These are phyloP conservation scores for Boletus sensibilis DNA, from an alignment of 768 basidiomycete species.

Conservation along the genomic window DNA sequence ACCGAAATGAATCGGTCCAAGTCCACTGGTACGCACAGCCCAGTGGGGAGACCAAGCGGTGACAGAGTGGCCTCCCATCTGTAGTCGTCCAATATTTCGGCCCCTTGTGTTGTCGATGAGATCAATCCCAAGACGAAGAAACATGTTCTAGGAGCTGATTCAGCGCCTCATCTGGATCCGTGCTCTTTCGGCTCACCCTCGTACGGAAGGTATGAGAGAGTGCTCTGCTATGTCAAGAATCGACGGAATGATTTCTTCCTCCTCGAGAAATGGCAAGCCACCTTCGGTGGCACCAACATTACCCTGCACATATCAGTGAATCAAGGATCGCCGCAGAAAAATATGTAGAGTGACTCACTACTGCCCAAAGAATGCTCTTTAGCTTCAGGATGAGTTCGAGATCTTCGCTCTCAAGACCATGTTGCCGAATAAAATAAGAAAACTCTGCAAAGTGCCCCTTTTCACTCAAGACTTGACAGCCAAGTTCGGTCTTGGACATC, in stretches of 20 bases:
- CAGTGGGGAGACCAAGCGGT: conserved; percentile 83
- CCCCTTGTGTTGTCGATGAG: conserved; percentile 87
- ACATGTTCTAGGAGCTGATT: conserved; percentile 67
- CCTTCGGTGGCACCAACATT: conserved; percentile 89
- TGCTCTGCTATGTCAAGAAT: conserved; percentile 90
- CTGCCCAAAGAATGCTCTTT: conserved; percentile 96
- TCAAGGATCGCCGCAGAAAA: background rate
- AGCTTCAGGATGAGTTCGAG: conserved; percentile 81
- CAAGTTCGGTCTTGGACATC: conserved; percentile 94
- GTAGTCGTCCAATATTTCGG: conserved; percentile 90
- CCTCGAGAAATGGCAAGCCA: conserved; percentile 92
- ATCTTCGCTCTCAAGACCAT: conserved; percentile 83
- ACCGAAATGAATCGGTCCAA: conserved; percentile 79
- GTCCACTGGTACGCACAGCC: conserved; percentile 87
- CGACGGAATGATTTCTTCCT: conserved; percentile 88
- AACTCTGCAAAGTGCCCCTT: conserved; percentile 92
- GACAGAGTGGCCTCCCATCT: conserved; percentile 91
- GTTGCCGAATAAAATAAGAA: conserved; percentile 83
- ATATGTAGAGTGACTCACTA: conserved; percentile 56
- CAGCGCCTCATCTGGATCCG: background rate
- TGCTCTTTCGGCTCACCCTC: conserved; percentile 67
- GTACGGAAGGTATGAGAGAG: conserved; percentile 84
- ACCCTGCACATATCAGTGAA: conserved; percentile 52
- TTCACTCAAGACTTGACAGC: conserved; percentile 86
- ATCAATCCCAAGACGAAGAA: conserved; percentile 94